Evolutionary conservation across 495 filamentous ascomycete species (phyloP).

Genomic region (Xylona heveae): DNA sequence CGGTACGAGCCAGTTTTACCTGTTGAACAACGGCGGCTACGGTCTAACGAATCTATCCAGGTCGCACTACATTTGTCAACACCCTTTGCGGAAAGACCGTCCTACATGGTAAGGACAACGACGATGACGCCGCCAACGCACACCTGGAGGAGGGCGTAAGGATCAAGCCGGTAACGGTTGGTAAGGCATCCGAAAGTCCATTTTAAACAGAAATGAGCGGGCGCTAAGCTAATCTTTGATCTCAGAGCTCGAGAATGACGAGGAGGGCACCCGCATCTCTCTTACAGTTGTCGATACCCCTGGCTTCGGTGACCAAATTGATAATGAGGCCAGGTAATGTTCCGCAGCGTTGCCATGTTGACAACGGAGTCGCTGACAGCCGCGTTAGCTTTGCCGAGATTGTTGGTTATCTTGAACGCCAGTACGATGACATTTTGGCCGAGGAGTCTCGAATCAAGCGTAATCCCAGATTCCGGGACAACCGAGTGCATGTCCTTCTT

Average conservation of each 20-base stretch:
- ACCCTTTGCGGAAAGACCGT: slow-evolving; percentile 94
- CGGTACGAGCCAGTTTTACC: slow-evolving; percentile 34
- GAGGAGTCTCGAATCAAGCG: slow-evolving; percentile 99
- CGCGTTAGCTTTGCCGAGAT: slow-evolving; percentile 72
- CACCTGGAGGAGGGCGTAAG: slow-evolving; percentile 91
- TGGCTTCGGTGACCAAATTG: slow-evolving; percentile 95
- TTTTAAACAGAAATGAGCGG: slow-evolving; percentile 1
- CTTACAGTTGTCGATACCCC: slow-evolving; percentile 97
- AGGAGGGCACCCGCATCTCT: slow-evolving; percentile 94
- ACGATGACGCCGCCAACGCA: slow-evolving; percentile 69
- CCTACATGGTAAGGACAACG: slow-evolving; percentile 66
- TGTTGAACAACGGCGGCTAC: neutral
- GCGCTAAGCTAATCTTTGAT: slow-evolving; percentile 8
- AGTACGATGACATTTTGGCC: slow-evolving; percentile 97
- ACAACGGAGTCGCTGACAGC: slow-evolving; percentile 1
- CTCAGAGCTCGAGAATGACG: slow-evolving; percentile 83
- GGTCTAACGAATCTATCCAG: slow-evolving; percentile 20
- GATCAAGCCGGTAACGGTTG: slow-evolving; percentile 96
- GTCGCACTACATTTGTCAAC: slow-evolving; percentile 97
- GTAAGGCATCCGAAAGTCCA: slow-evolving; percentile 28
- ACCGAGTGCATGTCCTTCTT: slow-evolving; percentile 90
- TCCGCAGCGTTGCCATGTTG: slow-evolving; percentile 1
- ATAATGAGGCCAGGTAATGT: slow-evolving; percentile 91
- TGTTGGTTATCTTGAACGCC: slow-evolving; percentile 88
- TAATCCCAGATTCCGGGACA: slow-evolving; percentile 97